These are phyloP conservation scores for Prunus salicina DNA, from an alignment of 306 rosid genomes.

Conservation along the genomic window DNA sequence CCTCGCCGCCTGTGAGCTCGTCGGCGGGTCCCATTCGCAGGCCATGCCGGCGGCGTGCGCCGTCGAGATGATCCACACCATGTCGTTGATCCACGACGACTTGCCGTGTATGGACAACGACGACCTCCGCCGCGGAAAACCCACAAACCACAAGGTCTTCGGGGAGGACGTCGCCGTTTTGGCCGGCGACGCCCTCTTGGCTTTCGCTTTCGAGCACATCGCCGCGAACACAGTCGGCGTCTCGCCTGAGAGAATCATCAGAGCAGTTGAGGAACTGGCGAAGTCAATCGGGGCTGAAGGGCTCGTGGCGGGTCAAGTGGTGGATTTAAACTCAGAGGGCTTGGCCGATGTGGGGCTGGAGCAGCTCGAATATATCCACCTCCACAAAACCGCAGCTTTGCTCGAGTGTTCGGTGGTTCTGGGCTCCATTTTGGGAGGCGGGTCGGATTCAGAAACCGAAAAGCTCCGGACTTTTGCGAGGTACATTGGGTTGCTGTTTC, in stretches of 20 bases:
- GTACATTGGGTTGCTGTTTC: constrained; percentile 64
- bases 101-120: constrained; percentile 84
- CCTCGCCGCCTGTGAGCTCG: constrained; percentile 67
- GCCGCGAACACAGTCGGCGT: constrained; percentile 41
- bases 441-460: constrained; percentile 46
- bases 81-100: constrained; percentile 85
- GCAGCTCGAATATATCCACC: constrained; percentile 58
- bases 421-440: constrained; percentile 73
- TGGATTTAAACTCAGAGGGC: constrained; percentile 58
- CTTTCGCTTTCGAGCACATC: constrained; percentile 64
- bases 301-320: constrained; percentile 67
- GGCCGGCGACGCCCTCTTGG: constrained; percentile 68
- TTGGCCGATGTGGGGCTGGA: constrained; percentile 42
- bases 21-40: constrained; percentile 44
- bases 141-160: constrained; percentile 64
- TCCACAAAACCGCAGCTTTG: constrained; percentile 69
- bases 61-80: constrained; percentile 80
- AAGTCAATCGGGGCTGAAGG: constrained; percentile 64
- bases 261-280: constrained; percentile 54
- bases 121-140: constrained; percentile 76
- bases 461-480: constrained; percentile 55
- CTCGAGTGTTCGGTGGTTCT: constrained; percentile 61
- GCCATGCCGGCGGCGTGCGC: constrained; percentile 76
- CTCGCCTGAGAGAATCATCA: constrained; percentile 32
- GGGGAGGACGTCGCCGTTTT: constrained; percentile 76